A percentile compares a stretch with the other conserved stretches of the same genome.
Evolutionary conservation across 495 filamentous ascomycete genomes (phyloP).

Genomic region (Cairneyella variabilis): DNA sequence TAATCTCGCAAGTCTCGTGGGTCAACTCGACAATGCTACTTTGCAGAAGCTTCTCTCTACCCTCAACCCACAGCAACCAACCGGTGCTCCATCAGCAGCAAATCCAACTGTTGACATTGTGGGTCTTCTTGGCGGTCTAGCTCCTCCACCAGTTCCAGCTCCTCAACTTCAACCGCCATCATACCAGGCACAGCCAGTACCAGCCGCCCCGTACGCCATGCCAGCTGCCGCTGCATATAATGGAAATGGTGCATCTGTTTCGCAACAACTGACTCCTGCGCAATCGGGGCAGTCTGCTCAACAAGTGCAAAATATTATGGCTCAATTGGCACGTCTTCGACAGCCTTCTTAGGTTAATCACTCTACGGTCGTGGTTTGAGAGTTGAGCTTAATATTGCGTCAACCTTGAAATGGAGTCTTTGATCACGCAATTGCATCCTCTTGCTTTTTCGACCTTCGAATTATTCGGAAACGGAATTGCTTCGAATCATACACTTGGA

Average conservation of each 20-base stretch:
- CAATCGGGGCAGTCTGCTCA: slow-evolving; percentile 30
- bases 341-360: no score
- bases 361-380: no score
- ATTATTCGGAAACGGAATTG: no score
- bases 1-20: slow-evolving; percentile 54
- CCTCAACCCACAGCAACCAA: slow-evolving; percentile 45
- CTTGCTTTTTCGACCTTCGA: no score
- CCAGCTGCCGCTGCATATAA: slow-evolving; percentile 11
- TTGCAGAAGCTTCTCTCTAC: slow-evolving; percentile 70
- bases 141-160: slow-evolving; percentile 27
- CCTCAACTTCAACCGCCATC: slow-evolving; percentile 18
- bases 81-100: slow-evolving; percentile 37
- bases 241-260: slow-evolving; percentile 4
- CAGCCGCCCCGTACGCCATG: slow-evolving; percentile 15
- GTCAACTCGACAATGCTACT: slow-evolving; percentile 64
- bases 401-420: no score
- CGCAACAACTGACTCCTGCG: slow-evolving; percentile 12
- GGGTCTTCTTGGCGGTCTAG: slow-evolving; percentile 48
- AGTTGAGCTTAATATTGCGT: no score
- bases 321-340: slow-evolving; percentile 40
- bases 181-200: neutral
- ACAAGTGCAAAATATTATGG: slow-evolving; percentile 48
- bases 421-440: no score
- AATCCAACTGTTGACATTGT: slow-evolving; percentile 52
- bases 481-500: no score